Evolutionary conservation across 257 asterid species (phyloP).

Genomic region (Paraleonurus japonicus): DNA sequence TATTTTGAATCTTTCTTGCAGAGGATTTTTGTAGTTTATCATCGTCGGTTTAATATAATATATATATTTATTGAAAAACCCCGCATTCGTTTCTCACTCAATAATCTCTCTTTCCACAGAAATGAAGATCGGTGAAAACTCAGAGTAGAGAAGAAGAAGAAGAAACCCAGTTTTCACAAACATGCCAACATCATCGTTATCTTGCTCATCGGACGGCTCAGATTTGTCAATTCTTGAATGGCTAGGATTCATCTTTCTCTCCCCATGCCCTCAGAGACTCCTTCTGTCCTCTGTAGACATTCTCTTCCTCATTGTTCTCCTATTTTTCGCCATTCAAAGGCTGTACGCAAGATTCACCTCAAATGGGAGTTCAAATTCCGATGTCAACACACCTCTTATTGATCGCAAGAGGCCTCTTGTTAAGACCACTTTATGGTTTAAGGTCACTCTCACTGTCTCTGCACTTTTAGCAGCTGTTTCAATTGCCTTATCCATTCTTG

Average conservation of each 20-base stretch:
- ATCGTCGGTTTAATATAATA: no score
- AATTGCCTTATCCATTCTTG: conserved; percentile 40
- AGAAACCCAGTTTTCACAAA: not conserved
- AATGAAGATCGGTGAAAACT: conserved; percentile 15
- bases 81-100: not conserved
- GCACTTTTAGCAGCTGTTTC: conserved; percentile 40
- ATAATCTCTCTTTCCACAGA: not conserved
- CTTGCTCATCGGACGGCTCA: conserved; percentile 44
- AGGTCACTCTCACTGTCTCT: conserved; percentile 40
- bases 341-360: conserved; percentile 45
- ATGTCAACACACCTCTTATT: conserved; percentile 52
- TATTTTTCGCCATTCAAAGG: conserved; percentile 49
- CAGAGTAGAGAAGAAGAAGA: not conserved
- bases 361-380: conserved; percentile 27
- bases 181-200: conserved; percentile 35
- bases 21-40: no score
- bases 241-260: conserved; percentile 72
- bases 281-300: conserved; percentile 51
- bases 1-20: no score
- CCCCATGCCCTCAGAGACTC: conserved; percentile 86
- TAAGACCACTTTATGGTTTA: conserved; percentile 49
- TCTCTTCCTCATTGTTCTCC: conserved; percentile 43
- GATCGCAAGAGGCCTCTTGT: conserved; percentile 34
- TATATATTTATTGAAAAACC: no score
- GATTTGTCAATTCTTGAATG: conserved; percentile 41